Evolutionary conservation across 768 basidiomycete species (phyloP).

Genomic region (Boletus rubroflammeus): DNA sequence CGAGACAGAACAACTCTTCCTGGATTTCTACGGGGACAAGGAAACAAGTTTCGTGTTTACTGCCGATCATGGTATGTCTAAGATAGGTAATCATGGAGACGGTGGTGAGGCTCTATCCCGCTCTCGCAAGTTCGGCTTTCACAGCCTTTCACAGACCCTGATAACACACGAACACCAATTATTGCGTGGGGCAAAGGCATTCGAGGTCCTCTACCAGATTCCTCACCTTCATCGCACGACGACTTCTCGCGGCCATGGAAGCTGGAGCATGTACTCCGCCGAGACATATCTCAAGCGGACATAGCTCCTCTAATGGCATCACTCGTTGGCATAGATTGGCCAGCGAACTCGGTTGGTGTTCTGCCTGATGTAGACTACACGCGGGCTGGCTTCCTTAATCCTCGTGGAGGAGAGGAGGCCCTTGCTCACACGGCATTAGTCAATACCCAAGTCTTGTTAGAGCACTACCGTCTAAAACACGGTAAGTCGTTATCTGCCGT

Average conservation of each 20-base stretch:
- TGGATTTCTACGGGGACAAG: constrained; percentile 61
- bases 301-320: constrained; percentile 75
- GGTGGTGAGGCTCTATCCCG: constrained; percentile 51
- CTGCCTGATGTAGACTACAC: constrained; percentile 70
- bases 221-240: constrained; percentile 59
- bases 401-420: constrained; percentile 43
- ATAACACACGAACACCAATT: constrained; percentile 83
- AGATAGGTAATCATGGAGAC: constrained; percentile 85
- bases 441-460: constrained; percentile 68
- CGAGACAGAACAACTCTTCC: constrained; percentile 58
- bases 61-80: constrained; percentile 89
- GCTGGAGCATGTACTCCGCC: constrained; percentile 53
- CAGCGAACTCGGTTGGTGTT: constrained; percentile 80
- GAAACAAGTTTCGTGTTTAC: constrained; percentile 79
- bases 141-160: constrained; percentile 57
- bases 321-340: constrained; percentile 69
- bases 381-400: constrained; percentile 54
- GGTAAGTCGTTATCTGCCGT: constrained; percentile 38
- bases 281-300: constrained; percentile 83
- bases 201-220: constrained; percentile 61
- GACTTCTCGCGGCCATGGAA: constrained; percentile 64
- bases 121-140: constrained; percentile 1
- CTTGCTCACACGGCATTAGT: constrained; percentile 55
- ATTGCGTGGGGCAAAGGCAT: constrained; percentile 81
- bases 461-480: constrained; percentile 76